Percentiles rank a stretch among this genome's conserved stretches.
Evolutionary conservation across 2,329 filamentous ascomycete genomes (phyloP).

Genomic region (Epichloe festucae): DNA sequence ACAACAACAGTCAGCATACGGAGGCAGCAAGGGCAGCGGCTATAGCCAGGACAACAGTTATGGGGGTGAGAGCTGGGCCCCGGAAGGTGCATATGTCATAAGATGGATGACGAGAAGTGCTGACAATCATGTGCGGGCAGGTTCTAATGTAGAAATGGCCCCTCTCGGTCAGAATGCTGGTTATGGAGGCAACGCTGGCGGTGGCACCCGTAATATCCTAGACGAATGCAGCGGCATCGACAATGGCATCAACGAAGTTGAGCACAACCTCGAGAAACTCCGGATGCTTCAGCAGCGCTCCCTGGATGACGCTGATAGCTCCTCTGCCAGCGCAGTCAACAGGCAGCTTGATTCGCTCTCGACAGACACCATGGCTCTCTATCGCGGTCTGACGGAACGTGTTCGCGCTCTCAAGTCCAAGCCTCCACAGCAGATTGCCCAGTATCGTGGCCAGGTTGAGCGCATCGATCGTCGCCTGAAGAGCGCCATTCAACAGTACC

Average conservation of each 20-base stretch:
- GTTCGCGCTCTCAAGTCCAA: slow-evolving; percentile 74
- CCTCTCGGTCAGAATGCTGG: slow-evolving; percentile 42
- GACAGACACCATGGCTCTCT: slow-evolving; percentile 69
- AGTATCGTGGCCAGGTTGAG: slow-evolving; percentile 70
- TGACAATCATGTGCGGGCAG: slow-evolving; percentile 12
- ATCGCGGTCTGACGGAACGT: slow-evolving; percentile 65
- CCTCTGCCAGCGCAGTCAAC: slow-evolving; percentile 49
- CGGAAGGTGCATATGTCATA: neutral
- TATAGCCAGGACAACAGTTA: slow-evolving; percentile 17
- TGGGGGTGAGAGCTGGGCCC: slow-evolving; percentile 14
- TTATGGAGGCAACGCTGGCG: slow-evolving; percentile 28
- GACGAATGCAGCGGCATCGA: slow-evolving; percentile 78
- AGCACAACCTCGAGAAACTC: slow-evolving; percentile 59
- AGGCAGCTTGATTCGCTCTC: slow-evolving; percentile 61
- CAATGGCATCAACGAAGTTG: slow-evolving; percentile 60
- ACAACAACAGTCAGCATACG: slow-evolving; percentile 11
- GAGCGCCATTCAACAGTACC: slow-evolving; percentile 68
- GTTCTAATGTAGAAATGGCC: slow-evolving; percentile 56
- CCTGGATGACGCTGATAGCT: slow-evolving; percentile 65
- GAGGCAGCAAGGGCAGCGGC: slow-evolving; percentile 7
- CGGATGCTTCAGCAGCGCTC: slow-evolving; percentile 57
- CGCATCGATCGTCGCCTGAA: slow-evolving; percentile 70
- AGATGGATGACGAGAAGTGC: neutral
- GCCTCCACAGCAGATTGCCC: slow-evolving; percentile 57
- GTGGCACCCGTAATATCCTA: slow-evolving; percentile 60